phyloP scores from a whole-genome alignment of 805 yeast genomes.

The Starmera pachycereana region DNA sequence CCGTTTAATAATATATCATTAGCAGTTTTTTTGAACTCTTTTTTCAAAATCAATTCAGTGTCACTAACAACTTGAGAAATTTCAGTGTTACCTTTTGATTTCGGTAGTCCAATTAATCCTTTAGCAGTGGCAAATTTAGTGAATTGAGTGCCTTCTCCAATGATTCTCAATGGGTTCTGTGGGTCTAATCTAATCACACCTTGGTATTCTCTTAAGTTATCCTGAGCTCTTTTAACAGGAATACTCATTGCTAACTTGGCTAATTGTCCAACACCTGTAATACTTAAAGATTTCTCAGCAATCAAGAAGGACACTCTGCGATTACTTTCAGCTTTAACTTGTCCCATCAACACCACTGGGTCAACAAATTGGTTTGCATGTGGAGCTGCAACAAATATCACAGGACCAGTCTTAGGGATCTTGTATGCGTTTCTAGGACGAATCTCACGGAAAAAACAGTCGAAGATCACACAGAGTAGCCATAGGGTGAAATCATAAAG shows the following conservation, averaged over 20 bases:
- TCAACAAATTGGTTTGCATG: conserved; percentile 90
- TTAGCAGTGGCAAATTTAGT: conserved; percentile 41
- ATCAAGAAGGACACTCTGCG: conserved; percentile 72
- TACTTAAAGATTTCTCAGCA: conserved; percentile 69
- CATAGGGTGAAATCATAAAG: conserved; percentile 44
- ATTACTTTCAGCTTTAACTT: conserved; percentile 54
- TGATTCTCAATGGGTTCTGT: conserved; percentile 40
- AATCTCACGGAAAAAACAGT: conserved; percentile 80
- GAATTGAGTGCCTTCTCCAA: conserved; percentile 63
- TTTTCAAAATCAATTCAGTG: conserved; percentile 55
- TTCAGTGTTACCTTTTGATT: conserved; percentile 66
- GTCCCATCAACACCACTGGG: conserved; percentile 75
- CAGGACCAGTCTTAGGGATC: conserved; percentile 65
- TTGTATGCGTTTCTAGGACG: conserved; percentile 79
- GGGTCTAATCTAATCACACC: conserved; percentile 57
- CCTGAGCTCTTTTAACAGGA: conserved; percentile 91
- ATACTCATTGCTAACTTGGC: conserved; percentile 73
- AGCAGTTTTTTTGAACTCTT: conserved; percentile 53
- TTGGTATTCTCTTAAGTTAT: conserved; percentile 53
- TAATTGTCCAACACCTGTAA: conserved; percentile 60
- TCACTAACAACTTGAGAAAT: conserved; percentile 61
- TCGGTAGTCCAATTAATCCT: conserved; percentile 71
- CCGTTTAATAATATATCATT: conserved; percentile 37
- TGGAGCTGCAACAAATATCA: conserved; percentile 92
- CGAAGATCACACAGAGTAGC: conserved; percentile 38